phyloP scores from a whole-genome alignment of 2,329 filamentous ascomycete species.

The Cladobotryum mycophilum region DNA sequence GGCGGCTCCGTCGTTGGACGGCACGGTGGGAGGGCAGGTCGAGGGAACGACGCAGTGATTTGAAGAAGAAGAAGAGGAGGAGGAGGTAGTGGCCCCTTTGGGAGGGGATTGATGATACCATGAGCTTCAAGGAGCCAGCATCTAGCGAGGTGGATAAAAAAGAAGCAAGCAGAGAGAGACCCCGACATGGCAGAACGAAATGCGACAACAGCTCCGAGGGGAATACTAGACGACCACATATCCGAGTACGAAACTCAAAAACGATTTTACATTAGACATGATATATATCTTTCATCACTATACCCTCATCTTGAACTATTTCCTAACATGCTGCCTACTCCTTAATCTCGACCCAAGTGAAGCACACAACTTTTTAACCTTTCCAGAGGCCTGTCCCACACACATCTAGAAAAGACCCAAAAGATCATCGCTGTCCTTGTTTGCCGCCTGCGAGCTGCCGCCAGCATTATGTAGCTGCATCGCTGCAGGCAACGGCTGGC shows the following conservation, averaged over 20 bases:
- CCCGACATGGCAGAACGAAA: not conserved
- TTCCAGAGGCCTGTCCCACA: not conserved
- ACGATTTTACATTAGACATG: not conserved
- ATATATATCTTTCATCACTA: constrained; percentile 8
- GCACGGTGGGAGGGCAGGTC: constrained; percentile 38
- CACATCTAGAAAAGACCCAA: constrained; percentile 34
- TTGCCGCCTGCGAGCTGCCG: constrained; percentile 34
- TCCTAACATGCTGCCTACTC: not conserved
- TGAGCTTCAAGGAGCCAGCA: not conserved
- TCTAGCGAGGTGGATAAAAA: not conserved
- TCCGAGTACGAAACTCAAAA: not conserved
- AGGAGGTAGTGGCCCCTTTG: not conserved
- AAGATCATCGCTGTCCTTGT: constrained; percentile 58
- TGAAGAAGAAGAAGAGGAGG: too few species aligned
- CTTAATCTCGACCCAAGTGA: not conserved
- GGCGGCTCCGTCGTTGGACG: constrained; percentile 35
- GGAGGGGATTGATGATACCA: not conserved
- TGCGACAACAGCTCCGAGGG: not conserved
- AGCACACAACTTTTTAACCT: not conserved
- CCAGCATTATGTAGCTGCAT: constrained; percentile 46
- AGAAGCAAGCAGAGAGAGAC: not conserved
- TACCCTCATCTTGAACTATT: constrained; percentile 7
- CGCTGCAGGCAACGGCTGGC: constrained; percentile 58
- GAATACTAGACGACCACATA: not conserved
- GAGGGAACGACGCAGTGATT: constrained; percentile 23